These are phyloP conservation scores for Tylopilus orsonianus DNA, from an alignment of 1,284 basidiomycete species.

Conservation along the genomic window DNA sequence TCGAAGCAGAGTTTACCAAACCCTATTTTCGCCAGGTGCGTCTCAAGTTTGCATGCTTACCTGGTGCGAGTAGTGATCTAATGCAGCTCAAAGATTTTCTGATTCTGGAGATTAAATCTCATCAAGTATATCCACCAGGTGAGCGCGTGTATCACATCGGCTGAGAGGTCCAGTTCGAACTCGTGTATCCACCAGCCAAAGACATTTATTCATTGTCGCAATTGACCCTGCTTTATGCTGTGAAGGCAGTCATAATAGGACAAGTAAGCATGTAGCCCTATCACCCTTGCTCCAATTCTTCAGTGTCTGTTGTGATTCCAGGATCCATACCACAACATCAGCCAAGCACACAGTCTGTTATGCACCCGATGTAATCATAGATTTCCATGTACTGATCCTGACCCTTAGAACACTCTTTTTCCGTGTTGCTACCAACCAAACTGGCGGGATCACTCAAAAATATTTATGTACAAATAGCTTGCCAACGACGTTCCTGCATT, in stretches of 20 bases:
- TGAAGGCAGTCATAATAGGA: slow-evolving; percentile 62
- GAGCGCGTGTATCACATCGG: slow-evolving; percentile 8
- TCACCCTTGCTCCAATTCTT: neutral
- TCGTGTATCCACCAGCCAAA: slow-evolving; percentile 35
- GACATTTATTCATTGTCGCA: slow-evolving; percentile 68
- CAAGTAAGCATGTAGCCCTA: slow-evolving; percentile 38
- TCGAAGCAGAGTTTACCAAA: slow-evolving; percentile 47
- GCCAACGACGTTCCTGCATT: slow-evolving; percentile 73
- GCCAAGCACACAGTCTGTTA: slow-evolving; percentile 65
- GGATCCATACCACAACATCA: slow-evolving; percentile 71
- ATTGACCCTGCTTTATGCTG: slow-evolving; percentile 53
- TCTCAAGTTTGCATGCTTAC: no score
- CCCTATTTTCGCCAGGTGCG: slow-evolving; percentile 48
- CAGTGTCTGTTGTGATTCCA: slow-evolving; percentile 30
- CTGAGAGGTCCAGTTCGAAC: neutral
- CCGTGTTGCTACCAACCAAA: slow-evolving; percentile 75
- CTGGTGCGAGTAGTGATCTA: neutral
- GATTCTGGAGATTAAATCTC: slow-evolving; percentile 38
- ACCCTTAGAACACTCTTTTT: slow-evolving; percentile 72
- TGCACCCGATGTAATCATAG: neutral
- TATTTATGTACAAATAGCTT: slow-evolving; percentile 90
- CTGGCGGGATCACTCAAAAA: slow-evolving; percentile 80
- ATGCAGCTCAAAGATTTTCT: slow-evolving; percentile 52
- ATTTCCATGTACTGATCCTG: neutral
- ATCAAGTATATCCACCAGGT: slow-evolving; percentile 53